phyloP scores from a whole-genome alignment of 78 protist genomes.

The Dictyostelium firmibasis region DNA sequence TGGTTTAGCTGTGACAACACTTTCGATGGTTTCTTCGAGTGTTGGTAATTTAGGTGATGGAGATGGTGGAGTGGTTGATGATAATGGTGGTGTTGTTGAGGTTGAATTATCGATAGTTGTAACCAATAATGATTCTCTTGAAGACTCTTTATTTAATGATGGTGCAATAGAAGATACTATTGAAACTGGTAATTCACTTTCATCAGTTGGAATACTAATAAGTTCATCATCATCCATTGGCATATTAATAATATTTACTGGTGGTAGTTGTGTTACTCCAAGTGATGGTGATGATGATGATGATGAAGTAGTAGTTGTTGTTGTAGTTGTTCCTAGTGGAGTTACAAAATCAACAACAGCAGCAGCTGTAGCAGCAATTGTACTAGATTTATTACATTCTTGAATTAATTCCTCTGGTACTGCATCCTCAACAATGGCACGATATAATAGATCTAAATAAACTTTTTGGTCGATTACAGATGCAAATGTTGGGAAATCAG shows the following conservation, averaged over 20 bases:
- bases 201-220: neutral
- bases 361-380: neutral
- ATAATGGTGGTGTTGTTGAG: conserved; percentile 1
- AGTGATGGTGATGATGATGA: neutral
- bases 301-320: neutral
- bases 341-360: neutral
- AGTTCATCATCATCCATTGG: neutral
- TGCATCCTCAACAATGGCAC: conserved; percentile 42
- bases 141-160: neutral
- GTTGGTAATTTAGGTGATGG: neutral
- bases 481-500: neutral
- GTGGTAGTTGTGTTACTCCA: neutral
- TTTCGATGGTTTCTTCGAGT: neutral
- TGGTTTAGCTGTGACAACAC: neutral
- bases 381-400: neutral
- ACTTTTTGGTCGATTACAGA: conserved; percentile 31
- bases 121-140: conserved; percentile 13
- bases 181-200: neutral
- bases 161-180: neutral
- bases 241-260: neutral
- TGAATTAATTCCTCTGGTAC: conserved; percentile 8
- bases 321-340: neutral
- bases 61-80: neutral
- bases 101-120: neutral
- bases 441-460: conserved; percentile 37